Base-by-base conservation (phyloP, 148 eudicot genomes). In the Arctostaphylos glauca region DNA sequence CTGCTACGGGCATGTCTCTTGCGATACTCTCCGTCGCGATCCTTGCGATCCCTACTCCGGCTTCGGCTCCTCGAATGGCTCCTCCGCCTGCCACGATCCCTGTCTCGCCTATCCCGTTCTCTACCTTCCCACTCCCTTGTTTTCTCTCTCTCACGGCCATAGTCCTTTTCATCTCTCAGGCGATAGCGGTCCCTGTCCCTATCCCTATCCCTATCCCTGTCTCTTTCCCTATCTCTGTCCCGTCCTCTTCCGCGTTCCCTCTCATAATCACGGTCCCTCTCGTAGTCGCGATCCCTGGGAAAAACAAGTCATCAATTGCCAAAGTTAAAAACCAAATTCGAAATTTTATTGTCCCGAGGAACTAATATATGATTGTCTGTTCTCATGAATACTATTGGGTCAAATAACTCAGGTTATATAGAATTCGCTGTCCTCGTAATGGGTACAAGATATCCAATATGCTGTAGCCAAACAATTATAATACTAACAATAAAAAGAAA, bases 51-150 rank as follows among this genome's bases (percentile, higher is more conserved):
- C 73, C 90, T 88, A 41, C 98, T 94, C 87, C 99, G 87, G 78
- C 99, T 96, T 64, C 94, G 87, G 91, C 99, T 95, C 86, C 95
- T 92, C 13, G 98, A 95, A 81, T 77, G 91, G 82, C 97, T 94
- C 85, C 98, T 89, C 72, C 97, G 91, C 85, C 97, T 88, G 67
- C 88, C 94, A 21, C 93, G 90, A 52, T 90, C 95, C 85, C 94
- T 91, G 66, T 91, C 97, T 86, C 92, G 91, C 77, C 98, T 92
- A 60, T 93, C 96, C 52, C 93, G 83, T 5, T 91, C 93, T 80
- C 93, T 85, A 47, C 92, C 91, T 76, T 90, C 95, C 74, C 96
- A 79, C 13, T 89, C 92, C 84, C 94, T 89, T 5, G 90, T 91
- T 53, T 89, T 88, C 18, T 89, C 92, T 80, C 93, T 90, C 14